phyloP scores from a whole-genome alignment of 1,139 yeast species.

The Saccharomyces hybrid region DNA sequence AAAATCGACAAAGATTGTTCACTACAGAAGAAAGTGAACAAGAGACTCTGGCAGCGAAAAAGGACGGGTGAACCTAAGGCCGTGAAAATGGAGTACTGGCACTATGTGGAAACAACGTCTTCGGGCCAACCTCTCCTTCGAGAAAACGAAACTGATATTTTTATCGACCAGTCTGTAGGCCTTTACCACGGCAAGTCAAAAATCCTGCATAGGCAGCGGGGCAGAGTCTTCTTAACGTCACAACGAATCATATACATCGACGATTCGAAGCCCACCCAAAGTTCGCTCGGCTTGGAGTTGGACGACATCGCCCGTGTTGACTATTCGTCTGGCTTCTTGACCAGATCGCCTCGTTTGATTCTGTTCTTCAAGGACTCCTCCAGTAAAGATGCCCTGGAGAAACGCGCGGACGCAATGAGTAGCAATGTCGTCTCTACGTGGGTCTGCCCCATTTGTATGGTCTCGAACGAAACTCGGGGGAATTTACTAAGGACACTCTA shows the following conservation, averaged over 20 bases:
- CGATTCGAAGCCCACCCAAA: constrained; percentile 35
- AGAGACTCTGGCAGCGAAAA: background rate
- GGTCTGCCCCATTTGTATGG: constrained; percentile 82
- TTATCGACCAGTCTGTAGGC: constrained; percentile 53
- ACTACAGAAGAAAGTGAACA: background rate
- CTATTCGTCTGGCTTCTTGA: constrained; percentile 55
- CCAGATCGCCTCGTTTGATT: constrained; percentile 71
- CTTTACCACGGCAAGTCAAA: constrained; percentile 65
- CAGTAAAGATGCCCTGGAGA: background rate
- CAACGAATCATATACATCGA: constrained; percentile 69
- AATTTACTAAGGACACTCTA: constrained; percentile 32
- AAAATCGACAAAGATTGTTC: background rate
- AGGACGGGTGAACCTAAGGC: background rate
- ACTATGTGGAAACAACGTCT: constrained; percentile 38
- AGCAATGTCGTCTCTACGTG: constrained; percentile 40
- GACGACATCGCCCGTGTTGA: constrained; percentile 40
- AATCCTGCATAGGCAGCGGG: constrained; percentile 57
- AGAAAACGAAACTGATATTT: constrained; percentile 39
- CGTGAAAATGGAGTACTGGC: constrained; percentile 34
- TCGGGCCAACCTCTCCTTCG: constrained; percentile 42
- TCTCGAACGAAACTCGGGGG: constrained; percentile 45
- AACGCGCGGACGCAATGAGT: constrained; percentile 9
- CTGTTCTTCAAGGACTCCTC: constrained; percentile 19
- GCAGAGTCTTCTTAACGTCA: constrained; percentile 71
- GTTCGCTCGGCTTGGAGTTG: constrained; percentile 47